Evolutionary conservation across 768 basidiomycete species (phyloP).

Genomic region (Lactarius trivialis): DNA sequence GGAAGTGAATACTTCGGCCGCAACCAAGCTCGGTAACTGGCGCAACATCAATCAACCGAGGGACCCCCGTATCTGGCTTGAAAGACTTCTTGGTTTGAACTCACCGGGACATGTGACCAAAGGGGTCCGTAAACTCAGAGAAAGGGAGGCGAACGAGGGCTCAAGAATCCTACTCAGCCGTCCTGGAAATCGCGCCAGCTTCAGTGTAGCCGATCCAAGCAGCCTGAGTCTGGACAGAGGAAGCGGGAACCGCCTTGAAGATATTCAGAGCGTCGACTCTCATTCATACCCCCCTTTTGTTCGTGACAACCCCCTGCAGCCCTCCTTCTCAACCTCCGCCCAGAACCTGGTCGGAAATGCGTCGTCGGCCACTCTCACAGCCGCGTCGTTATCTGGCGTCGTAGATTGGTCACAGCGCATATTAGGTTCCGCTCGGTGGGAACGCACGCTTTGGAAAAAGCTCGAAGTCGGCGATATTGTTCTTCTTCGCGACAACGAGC

Average conservation of each 20-base stretch:
- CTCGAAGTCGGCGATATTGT: slow-evolving; percentile 96
- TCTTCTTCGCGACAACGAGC: slow-evolving; percentile 85
- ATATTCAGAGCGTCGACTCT: slow-evolving; percentile 31
- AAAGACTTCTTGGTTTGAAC: slow-evolving; percentile 66
- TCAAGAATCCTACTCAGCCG: slow-evolving; percentile 57
- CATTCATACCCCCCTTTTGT: slow-evolving; percentile 25
- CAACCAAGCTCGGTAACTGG: slow-evolving; percentile 86
- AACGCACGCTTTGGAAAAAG: slow-evolving; percentile 97
- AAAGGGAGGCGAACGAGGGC: slow-evolving; percentile 65
- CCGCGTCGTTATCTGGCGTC: slow-evolving; percentile 44
- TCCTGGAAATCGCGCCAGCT: slow-evolving; percentile 26
- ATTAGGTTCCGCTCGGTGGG: slow-evolving; percentile 77
- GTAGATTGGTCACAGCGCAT: slow-evolving; percentile 71
- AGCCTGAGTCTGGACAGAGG: slow-evolving; percentile 17
- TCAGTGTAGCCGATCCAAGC: slow-evolving; percentile 31
- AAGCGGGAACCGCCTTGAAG: slow-evolving; percentile 26
- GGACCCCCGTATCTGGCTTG: slow-evolving; percentile 70
- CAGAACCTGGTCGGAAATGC: slow-evolving; percentile 4
- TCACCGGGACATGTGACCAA: slow-evolving; percentile 70
- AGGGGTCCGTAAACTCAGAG: slow-evolving; percentile 80
- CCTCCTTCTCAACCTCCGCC: slow-evolving; percentile 13
- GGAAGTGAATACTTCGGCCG: slow-evolving; percentile 90
- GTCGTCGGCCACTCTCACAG: slow-evolving; percentile 11
- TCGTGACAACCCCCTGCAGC: slow-evolving; percentile 13
- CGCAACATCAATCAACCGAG: slow-evolving; percentile 80